Evolutionary conservation across 73 alveolate genomes (phyloP), one percentile per base, ranked within the genome.

Genomic region (Symbiodinium natans): DNA sequence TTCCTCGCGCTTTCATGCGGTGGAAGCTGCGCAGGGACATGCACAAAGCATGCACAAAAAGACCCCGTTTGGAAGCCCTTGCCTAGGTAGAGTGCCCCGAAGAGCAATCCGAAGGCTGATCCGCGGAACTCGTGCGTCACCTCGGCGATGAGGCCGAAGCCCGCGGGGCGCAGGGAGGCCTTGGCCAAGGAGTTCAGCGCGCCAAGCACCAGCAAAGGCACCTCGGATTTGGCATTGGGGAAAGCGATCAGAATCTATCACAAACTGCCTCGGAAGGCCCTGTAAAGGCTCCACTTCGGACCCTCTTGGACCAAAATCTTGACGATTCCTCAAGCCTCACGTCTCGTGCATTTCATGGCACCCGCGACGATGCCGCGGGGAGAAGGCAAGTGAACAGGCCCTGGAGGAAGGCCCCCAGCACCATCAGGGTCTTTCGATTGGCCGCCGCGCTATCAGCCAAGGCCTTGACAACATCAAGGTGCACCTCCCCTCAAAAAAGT

Each of bases 361-460:
- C 97, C 11, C 75, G 52, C 48, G 88, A 25, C 25, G 75, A 17
- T 17, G 88, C 82, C 21, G 77, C 75, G 13, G 88, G 88, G 41
- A 90, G 77, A 54, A 84, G 75, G 84, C 97, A 90, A 33, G 97
- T 90, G 74, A 90, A 41, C 9, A 42, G 63, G 11, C 97, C 97
- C 38, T 71, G 75, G 40, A 82, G 38, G 48, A 90, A 73, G 19
- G 48, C 39, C 38, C 97, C 97, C 27, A 90, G 87, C 52, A 85
- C 97, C 80, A 90, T 36, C 34, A 90, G 80, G 19, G 97, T 90
- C 97, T 90, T 90, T 29, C 97, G 97, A 73, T 90, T 90, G 36
- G 97, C 97, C 2, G 97, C 75, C 23, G 48, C 77, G 52, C 88
- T 82, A 31, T 90, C 97, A 0, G 97, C 97, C 52, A 90, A 85